Percentiles rank a stretch among this genome's conserved stretches.
These are phyloP conservation scores for Penicillium glabrum DNA, from an alignment of 2,329 filamentous ascomycete genomes.

Conservation along the genomic window DNA sequence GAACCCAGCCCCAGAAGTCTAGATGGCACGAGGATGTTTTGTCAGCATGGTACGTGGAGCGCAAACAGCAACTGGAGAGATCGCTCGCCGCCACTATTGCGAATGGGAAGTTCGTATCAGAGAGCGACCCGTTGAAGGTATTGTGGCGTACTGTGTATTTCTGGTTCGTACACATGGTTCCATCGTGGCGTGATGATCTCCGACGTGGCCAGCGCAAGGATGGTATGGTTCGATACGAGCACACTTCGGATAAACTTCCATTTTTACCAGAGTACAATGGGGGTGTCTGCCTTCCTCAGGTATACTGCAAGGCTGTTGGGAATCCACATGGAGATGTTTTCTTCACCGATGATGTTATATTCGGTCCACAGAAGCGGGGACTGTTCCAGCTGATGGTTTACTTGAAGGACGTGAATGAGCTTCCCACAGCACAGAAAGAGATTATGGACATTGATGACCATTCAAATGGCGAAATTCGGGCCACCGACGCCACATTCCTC, in stretches of 20 bases:
- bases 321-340: not conserved
- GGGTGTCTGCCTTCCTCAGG: not conserved
- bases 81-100: slow-evolving; percentile 36
- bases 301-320: not conserved
- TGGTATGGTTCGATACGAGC: slow-evolving; percentile 32
- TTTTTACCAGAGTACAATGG: slow-evolving; percentile 17
- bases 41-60: slow-evolving; percentile 35
- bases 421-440: not conserved
- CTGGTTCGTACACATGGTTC: slow-evolving; percentile 35
- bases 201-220: slow-evolving; percentile 30
- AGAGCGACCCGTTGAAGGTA: slow-evolving; percentile 28
- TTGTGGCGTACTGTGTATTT: slow-evolving; percentile 34
- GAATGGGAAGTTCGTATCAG: slow-evolving; percentile 36
- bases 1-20: too few species aligned
- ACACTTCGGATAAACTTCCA: slow-evolving; percentile 27
- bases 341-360: not conserved
- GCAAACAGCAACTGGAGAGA: slow-evolving; percentile 39
- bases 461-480: not conserved
- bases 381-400: not conserved
- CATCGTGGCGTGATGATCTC: slow-evolving; percentile 29
- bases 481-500: not conserved
- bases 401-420: not conserved
- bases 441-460: not conserved
- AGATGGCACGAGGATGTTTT: slow-evolving; percentile 25
- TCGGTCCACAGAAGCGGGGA: not conserved